Evolutionary conservation across 768 basidiomycete genomes (phyloP).

Genomic region (Royoungia palumana): DNA sequence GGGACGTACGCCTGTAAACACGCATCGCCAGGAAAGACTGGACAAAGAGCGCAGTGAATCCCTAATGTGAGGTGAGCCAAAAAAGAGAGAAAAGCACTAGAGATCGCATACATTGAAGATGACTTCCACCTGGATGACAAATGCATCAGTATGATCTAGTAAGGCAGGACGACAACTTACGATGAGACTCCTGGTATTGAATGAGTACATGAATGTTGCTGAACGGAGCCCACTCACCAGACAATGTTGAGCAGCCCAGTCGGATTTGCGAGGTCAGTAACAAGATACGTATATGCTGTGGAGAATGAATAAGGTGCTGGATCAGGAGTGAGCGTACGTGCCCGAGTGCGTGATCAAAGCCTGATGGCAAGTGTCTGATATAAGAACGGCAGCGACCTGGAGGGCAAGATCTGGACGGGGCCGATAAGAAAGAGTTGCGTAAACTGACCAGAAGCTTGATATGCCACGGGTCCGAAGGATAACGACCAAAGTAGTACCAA

Average conservation of each 20-base stretch:
- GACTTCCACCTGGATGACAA: slow-evolving; percentile 43
- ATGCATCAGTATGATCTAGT: not conserved
- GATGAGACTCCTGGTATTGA: slow-evolving; percentile 22
- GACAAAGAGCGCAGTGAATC: slow-evolving; percentile 52
- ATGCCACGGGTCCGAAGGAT: slow-evolving; percentile 52
- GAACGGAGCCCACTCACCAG: slow-evolving; percentile 31
- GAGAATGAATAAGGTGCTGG: not conserved
- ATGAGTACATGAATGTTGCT: not conserved
- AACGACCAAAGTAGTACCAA: slow-evolving; percentile 50
- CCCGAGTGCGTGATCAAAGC: slow-evolving; percentile 54
- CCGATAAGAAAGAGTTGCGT: not conserved
- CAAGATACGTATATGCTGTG: slow-evolving; percentile 45
- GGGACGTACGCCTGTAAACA: slow-evolving; percentile 45
- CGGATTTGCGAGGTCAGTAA: too few species aligned
- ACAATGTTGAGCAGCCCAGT: too few species aligned
- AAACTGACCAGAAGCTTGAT: slow-evolving; percentile 45
- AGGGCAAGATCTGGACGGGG: not conserved
- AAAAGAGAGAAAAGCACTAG: not conserved
- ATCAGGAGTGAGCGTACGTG: slow-evolving; percentile 13
- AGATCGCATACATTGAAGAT: slow-evolving; percentile 44
- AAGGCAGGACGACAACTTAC: slow-evolving; percentile 8
- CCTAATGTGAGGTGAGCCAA: slow-evolving; percentile 14
- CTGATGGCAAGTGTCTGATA: slow-evolving; percentile 57
- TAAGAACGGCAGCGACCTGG: slow-evolving; percentile 51
- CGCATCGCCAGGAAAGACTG: slow-evolving; percentile 56